Conservation (phyloP, 1,284 basidiomycete species). For the Boletus sp. region DNA sequence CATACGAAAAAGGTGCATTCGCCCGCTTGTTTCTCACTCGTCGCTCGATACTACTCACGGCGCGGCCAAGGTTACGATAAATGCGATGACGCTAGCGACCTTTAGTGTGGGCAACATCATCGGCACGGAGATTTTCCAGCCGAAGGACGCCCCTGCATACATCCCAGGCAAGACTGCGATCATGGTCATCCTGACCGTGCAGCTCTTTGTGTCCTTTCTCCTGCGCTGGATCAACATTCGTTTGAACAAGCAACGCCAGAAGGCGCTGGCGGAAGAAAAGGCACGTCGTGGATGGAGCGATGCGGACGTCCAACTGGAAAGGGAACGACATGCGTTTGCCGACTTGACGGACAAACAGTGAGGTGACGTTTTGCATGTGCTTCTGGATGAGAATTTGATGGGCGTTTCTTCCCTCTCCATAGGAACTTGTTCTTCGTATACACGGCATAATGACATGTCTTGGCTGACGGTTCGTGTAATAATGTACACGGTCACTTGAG, state of each 20-base stretch:
- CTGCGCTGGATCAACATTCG: slow-evolving; percentile 28
- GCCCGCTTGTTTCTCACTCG: not conserved
- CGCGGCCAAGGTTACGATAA: slow-evolving; percentile 30
- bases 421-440: slow-evolving; percentile 29
- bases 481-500: not conserved
- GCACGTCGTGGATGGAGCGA: slow-evolving; percentile 29
- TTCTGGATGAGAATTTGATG: slow-evolving; percentile 6
- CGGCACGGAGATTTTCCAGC: slow-evolving; percentile 35
- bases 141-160: slow-evolving; percentile 35
- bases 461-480: not conserved
- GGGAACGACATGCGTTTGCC: slow-evolving; percentile 34
- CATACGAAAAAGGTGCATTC: slow-evolving; percentile 57
- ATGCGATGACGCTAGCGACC: slow-evolving; percentile 30
- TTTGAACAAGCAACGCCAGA: slow-evolving; percentile 24
- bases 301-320: slow-evolving; percentile 32
- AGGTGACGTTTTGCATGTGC: slow-evolving; percentile 11
- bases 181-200: slow-evolving; percentile 27
- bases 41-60: not conserved
- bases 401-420: not conserved
- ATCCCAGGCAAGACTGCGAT: slow-evolving; percentile 35
- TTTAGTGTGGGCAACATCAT: slow-evolving; percentile 33
- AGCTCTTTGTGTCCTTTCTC: slow-evolving; percentile 19
- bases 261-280: slow-evolving; percentile 19
- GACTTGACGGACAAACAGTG: slow-evolving; percentile 35
- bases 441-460: slow-evolving; percentile 13